phyloP scores from a whole-genome alignment of 2,329 filamentous ascomycete genomes.

The Colletotrichum musicola region DNA sequence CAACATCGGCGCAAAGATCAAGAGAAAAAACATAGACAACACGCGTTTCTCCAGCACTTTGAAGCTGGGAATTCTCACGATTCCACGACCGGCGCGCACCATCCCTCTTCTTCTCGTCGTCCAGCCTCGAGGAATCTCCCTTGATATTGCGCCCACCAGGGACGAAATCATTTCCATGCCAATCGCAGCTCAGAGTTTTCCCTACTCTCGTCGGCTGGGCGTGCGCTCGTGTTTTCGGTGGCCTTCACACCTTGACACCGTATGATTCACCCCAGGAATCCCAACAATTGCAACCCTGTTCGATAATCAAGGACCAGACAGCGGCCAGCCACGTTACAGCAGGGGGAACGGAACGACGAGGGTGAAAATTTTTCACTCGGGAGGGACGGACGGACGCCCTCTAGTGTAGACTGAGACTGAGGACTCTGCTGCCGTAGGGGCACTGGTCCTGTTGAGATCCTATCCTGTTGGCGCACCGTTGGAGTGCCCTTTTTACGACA shows the following conservation, averaged over 20 bases:
- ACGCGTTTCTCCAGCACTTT: neutral
- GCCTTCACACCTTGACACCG: slow-evolving; percentile 32
- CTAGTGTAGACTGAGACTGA: no score
- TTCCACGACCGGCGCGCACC: neutral
- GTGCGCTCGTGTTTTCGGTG: slow-evolving; percentile 32
- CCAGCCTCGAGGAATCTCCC: slow-evolving; percentile 19
- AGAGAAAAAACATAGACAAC: neutral
- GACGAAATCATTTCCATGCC: slow-evolving; percentile 28
- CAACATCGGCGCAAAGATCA: no score
- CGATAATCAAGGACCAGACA: slow-evolving; percentile 26
- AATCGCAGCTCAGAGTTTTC: slow-evolving; percentile 11
- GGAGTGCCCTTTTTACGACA: slow-evolving; percentile 22
- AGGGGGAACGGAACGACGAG: slow-evolving; percentile 14
- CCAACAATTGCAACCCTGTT: slow-evolving; percentile 31
- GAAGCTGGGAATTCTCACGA: neutral
- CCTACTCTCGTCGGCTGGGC: neutral
- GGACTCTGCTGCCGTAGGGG: slow-evolving; percentile 16
- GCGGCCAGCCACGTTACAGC: slow-evolving; percentile 34
- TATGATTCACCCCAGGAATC: slow-evolving; percentile 34
- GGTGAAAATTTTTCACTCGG: slow-evolving; percentile 32
- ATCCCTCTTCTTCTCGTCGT: neutral
- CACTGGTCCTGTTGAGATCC: slow-evolving; percentile 28
- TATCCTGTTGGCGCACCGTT: slow-evolving; percentile 22
- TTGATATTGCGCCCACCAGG: slow-evolving; percentile 19
- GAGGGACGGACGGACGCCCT: slow-evolving; percentile 7